phyloP scores from a whole-genome alignment of 2,329 filamentous ascomycete genomes.

The Curvularia sp. region DNA sequence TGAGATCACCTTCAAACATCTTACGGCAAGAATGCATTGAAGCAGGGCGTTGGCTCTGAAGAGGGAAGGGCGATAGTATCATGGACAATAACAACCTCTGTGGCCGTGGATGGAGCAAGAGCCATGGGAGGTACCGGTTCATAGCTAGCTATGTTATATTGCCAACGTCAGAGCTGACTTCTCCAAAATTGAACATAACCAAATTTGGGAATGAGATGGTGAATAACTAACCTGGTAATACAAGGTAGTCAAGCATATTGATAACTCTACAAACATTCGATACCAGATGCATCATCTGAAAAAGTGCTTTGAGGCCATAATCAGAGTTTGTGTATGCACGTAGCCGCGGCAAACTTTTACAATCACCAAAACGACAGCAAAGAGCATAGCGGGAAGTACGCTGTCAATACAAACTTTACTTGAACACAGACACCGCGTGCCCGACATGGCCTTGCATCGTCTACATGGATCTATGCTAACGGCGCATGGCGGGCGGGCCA shows the following conservation, averaged over 20 bases:
- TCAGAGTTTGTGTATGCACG: neutral
- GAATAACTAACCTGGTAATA: constrained; percentile 1
- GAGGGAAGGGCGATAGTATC: neutral
- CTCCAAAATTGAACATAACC: constrained; percentile 19
- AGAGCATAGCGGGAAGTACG: neutral
- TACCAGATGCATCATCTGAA: neutral
- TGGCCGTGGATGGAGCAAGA: neutral
- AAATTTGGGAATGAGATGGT: no score
- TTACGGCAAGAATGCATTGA: neutral
- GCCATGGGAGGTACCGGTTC: neutral
- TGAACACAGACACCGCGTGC: neutral
- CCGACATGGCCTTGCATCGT: no score
- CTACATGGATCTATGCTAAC: neutral
- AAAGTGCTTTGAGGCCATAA: neutral
- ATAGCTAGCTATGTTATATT: no score
- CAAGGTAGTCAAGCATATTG: neutral
- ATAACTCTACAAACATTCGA: neutral
- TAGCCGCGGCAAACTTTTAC: neutral
- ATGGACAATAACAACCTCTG: neutral
- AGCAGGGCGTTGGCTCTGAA: neutral
- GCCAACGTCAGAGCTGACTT: constrained; percentile 28
- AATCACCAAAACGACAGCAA: no score
- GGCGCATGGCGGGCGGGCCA: constrained; percentile 7
- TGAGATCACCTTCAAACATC: neutral
- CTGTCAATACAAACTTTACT: neutral